Base-by-base conservation (phyloP, 2,329 filamentous ascomycete species). In the Scedosporium boydii region DNA sequence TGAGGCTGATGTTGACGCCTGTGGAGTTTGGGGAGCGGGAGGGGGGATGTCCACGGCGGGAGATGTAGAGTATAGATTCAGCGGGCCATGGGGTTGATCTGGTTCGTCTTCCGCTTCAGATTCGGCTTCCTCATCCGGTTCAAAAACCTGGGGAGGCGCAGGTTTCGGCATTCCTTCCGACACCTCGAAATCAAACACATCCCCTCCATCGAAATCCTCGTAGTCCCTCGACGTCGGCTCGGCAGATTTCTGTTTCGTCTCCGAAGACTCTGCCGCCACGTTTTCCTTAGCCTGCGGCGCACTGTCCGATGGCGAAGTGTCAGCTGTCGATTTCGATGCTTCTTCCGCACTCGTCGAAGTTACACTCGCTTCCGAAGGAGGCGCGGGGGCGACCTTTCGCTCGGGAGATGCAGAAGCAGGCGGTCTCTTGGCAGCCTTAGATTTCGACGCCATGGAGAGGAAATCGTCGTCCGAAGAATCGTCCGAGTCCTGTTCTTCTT, bases 381-480 rank as follows among this genome's bases (percentile, higher is more conserved):
- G 23, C 12, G 59, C 60, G 6, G 65, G 65, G 7, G 63, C 62
- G 53, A 65, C 63, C 16, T 62, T 64, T 21, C 60, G 61, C 18
- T 61, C 23, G 6, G 65, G 62, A 41, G 66, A 64, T 55, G 61
- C 29, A 14, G 34, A 12, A 14, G 34, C 34, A 38, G 67, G 63
- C 3, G 67, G 62, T 26, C 68, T 68, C 63, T 72, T 73, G 53
- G 68, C 69, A 18, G 65, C 64, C 29, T 70, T 70, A 3, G 73
- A 69, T 51, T 69, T 75, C 16, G 71, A 67, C 53, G 73, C 73
- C 70, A 78, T 77, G 41, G 76, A 72, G 10, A 78, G 67, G 58
- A 77, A 77, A 10, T 74, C 76, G 12, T 76, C 75, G 18, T 77
- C 76, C 0, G 75, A 77, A 9, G 73, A 76, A 38, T 72, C 68